phyloP scores from a whole-genome alignment of 140 eudicot genomes.

The Anethum foeniculum region DNA sequence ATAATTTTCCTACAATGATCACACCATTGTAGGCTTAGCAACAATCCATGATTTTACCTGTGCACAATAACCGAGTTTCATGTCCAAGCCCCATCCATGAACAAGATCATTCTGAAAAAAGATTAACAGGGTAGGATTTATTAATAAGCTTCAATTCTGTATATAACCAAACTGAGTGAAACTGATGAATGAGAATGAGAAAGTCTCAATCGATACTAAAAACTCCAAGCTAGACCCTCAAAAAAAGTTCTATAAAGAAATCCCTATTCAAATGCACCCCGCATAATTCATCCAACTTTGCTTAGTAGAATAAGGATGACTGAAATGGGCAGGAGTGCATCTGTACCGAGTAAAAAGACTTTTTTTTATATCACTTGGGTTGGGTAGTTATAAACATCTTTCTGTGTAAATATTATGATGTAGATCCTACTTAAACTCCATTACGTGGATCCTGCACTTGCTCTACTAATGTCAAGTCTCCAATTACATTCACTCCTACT shows the following conservation, averaged over 20 bases:
- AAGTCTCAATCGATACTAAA: not conserved
- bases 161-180: not conserved
- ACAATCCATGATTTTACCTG: constrained; percentile 46
- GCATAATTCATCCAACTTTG: not conserved
- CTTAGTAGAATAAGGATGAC: not conserved
- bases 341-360: not conserved
- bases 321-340: not conserved
- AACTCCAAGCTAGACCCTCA: not conserved
- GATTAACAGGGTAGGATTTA: not conserved
- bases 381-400: not conserved
- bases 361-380: not conserved
- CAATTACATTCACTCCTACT: not conserved
- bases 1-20: not conserved
- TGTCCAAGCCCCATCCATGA: constrained; percentile 99
- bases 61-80: constrained; percentile 95
- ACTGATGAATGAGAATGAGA: not conserved
- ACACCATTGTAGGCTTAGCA: no score
- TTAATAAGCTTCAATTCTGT: not conserved
- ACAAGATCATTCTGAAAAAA: constrained; percentile 85
- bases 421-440: not conserved
- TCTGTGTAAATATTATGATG: not conserved
- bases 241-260: not conserved
- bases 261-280: not conserved
- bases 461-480: not conserved
- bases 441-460: not conserved